Evolutionary conservation across 306 rosid genomes (phyloP), one percentile per base, ranked within the genome.

Genomic region (Prunus armeniaca): DNA sequence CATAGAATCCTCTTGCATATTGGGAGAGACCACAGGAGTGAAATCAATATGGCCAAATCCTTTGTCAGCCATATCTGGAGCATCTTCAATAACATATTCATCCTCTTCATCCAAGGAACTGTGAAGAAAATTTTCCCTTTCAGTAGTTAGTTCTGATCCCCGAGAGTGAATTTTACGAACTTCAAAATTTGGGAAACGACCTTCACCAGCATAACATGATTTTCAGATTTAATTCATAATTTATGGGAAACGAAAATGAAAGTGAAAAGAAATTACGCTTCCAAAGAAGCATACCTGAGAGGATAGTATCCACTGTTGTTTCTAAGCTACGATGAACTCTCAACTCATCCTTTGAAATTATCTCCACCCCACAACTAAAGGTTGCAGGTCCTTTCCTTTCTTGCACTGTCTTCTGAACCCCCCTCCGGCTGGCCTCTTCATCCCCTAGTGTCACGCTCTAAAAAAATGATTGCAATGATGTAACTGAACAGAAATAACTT

Each of bases 361-460:
- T 95, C 82, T 92, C 97, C 71, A 92, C 97, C 45, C 89, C 99
- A 69, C 96, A 87, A 74, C 85, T 85, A 86, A 95, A 92, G 6
- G 97, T 88, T 77, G 97, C 87, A 47, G 97, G 99, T 34, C 97
- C 97, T 90, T 95, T 92, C 86, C 99, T 90, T 84, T 95, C 99
- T 74, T 90, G 86, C 72, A 95, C 92, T 30, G 97, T 92, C 89
- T 95, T 95, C 80, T 92, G 97, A 78, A 92, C 92, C 43, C 99
- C 96, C 82, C 97, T 85, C 64, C 97, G 85, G 78, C 88, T 92
- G 76, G 99, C 99, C 82, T 92, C 99, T 85, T 95, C 97, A 84
- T 95, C 99, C 75, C 99, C 97, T 5, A 92, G 83, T 51, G 99
- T 95, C 78, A 95, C 97, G 6, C 99, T 92, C 99, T 95, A 74